phyloP scores from a whole-genome alignment of 2,329 filamentous ascomycete species.

The Aspergillus spinulosporus region DNA sequence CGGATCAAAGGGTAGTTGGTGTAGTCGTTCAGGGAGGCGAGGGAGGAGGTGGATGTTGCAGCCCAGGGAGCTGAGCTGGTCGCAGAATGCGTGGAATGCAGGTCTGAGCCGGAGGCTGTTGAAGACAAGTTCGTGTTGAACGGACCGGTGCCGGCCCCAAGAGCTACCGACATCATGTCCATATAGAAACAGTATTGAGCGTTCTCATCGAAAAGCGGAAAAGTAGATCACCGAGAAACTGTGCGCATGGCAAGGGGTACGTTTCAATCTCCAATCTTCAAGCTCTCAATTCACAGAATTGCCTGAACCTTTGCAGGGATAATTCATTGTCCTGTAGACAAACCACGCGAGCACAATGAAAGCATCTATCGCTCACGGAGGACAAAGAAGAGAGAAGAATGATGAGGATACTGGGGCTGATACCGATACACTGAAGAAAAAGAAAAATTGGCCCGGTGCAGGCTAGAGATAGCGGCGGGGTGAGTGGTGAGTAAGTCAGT shows the following conservation, averaged over 20 bases:
- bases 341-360: conserved; percentile 15
- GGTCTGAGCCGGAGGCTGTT: conserved; percentile 34
- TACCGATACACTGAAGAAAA: conserved; percentile 3
- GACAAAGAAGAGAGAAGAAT: conserved; percentile 13
- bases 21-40: conserved; percentile 41
- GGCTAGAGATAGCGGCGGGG: conserved; percentile 2
- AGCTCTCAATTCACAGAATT: conserved; percentile 7
- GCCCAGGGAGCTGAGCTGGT: conserved; percentile 34
- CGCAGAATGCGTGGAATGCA: conserved; percentile 38
- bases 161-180: conserved; percentile 32
- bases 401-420: conserved; percentile 2
- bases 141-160: conserved; percentile 27
- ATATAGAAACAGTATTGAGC: conserved; percentile 19
- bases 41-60: conserved; percentile 38
- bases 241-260: conserved; percentile 25
- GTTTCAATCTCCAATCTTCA: background rate
- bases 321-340: conserved; percentile 17
- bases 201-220: conserved; percentile 22
- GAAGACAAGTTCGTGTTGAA: conserved; percentile 23
- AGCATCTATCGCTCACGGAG: background rate
- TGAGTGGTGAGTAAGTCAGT: background rate
- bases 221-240: conserved; percentile 12
- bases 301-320: conserved; percentile 6
- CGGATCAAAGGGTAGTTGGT: conserved; percentile 62
- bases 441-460: conserved; percentile 5